Conservation (phyloP, 148 eudicot genomes). For the Tetragonia tetragonoides region DNA sequence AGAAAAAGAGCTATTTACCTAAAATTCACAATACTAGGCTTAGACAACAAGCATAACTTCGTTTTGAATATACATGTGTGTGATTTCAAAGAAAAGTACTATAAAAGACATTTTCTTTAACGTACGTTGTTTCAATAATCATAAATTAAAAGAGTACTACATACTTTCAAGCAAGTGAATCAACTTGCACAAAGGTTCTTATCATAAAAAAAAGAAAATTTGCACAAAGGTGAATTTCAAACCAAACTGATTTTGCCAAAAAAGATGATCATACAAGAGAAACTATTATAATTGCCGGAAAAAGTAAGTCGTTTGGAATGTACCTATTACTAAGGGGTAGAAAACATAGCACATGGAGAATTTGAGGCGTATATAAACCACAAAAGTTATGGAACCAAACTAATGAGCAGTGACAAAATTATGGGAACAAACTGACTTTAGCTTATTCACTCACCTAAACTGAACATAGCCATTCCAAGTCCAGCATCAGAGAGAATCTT, state of each 20-base stretch:
- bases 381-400: background rate
- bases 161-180: too few species aligned
- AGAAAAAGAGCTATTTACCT: too few species aligned
- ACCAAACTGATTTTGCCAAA: background rate
- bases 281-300: background rate
- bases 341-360: conserved; percentile 34
- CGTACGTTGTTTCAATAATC: too few species aligned
- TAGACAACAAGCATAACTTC: too few species aligned
- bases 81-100: too few species aligned
- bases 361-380: background rate
- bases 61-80: too few species aligned
- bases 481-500: conserved; percentile 87
- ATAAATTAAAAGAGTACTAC: too few species aligned
- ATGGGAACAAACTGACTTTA: background rate
- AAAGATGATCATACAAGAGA: background rate
- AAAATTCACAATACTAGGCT: too few species aligned
- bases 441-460: conserved; percentile 52
- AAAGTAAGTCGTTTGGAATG: background rate
- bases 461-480: conserved; percentile 97
- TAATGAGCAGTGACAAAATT: background rate
- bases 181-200: too few species aligned
- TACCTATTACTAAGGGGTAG: conserved; percentile 14
- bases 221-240: too few species aligned
- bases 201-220: background rate
- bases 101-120: too few species aligned